Evolutionary conservation across 73 alveolate genomes (phyloP).

Genomic region (Paramecium pentaurelia): DNA sequence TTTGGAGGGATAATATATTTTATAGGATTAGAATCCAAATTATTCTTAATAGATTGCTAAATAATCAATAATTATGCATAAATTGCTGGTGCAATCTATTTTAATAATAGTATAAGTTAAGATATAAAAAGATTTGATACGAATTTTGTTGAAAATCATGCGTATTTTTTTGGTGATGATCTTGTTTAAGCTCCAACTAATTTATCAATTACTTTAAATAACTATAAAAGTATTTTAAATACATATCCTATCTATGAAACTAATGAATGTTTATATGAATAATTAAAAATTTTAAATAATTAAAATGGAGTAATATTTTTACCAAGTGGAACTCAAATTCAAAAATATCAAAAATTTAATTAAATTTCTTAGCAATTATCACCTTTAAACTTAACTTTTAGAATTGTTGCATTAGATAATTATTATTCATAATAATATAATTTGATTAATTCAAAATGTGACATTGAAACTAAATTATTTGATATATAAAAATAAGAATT

Average conservation of each 20-base stretch:
- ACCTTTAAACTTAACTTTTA: background rate
- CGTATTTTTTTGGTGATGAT: background rate
- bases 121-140: background rate
- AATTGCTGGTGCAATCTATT: background rate
- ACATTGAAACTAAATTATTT: background rate
- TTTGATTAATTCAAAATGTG: background rate
- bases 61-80: background rate
- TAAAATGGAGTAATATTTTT: background rate
- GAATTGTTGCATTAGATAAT: background rate
- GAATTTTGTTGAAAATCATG: background rate
- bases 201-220: background rate
- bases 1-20: background rate
- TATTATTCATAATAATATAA: background rate
- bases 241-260: background rate
- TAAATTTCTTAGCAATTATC: background rate
- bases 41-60: no score
- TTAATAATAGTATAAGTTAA: no score
- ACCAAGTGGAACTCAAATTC: background rate
- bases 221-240: background rate
- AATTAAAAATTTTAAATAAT: background rate
- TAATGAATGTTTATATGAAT: background rate
- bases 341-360: background rate
- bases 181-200: background rate
- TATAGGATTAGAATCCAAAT: background rate
- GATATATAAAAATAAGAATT: background rate